Evolutionary conservation across 2,329 filamentous ascomycete species (phyloP), one percentile per base, ranked within the genome.

Genomic region (Blumeriella jaapii): DNA sequence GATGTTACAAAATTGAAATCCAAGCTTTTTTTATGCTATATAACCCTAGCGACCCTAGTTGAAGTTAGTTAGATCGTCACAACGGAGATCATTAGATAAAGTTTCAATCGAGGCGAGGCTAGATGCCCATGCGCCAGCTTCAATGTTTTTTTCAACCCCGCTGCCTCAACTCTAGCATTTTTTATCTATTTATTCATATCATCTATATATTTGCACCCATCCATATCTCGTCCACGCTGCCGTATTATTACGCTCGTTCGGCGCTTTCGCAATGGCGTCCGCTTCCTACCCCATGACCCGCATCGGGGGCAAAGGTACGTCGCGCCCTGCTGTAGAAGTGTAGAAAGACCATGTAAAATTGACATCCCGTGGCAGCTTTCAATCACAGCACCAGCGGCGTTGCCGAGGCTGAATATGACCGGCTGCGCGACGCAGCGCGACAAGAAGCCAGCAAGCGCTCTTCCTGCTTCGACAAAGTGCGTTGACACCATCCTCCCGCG

Each of bases 381-480:
- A 83, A 78, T 60, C 78, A 85, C 57, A 69, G 68, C 40, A 67
- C 77, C 48, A 74, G 72, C 54, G 64, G 64, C 48, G 69, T 78
- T 40, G 67, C 74, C 36, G 87, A 96, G 65, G 74, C 69, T 49
- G 87, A 96, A 63, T 96, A 96, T 61, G 87, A 96, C 57, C 82
- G 84, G 35, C 71, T 96, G 28, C 84, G 91, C 53, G 78, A 80
- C 49, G 69, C 87, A 12, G 91, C 89, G 12, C 77, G 83, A 45
- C 68, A 76, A 51, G 87, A 94, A 66, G 84, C 81, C 39, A 64
- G 68, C 33, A 84, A 91, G 63, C 81, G 84, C 48, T 74, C 74
- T 45, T 68, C 71, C 34, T 93, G 82, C 63, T 87, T 86, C 54
- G 74, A 84, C 45, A 67, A 68, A 53, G 79, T 83, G 64, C 36